Evolutionary conservation across 2,329 filamentous ascomycete species (phyloP).

Genomic region (Raffaelea ambrosiae): DNA sequence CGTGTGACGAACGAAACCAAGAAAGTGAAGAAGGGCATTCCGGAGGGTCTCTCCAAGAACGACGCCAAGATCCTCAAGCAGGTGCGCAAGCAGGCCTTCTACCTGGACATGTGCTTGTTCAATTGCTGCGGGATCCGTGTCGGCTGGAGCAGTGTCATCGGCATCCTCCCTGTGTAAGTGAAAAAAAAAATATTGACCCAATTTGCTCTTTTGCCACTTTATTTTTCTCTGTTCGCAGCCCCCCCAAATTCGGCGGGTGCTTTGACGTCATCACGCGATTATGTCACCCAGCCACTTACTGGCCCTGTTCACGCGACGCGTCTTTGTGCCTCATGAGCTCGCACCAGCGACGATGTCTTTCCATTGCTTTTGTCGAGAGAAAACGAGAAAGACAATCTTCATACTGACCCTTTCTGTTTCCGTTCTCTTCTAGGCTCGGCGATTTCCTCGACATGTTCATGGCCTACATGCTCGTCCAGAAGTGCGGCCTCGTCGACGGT

Average conservation of each 20-base stretch:
- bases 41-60: conserved; percentile 71
- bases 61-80: conserved; percentile 77
- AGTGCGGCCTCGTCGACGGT: conserved; percentile 66
- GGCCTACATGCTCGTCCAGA: conserved; percentile 65
- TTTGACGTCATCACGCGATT: neutral
- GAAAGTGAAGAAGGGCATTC: conserved; percentile 78
- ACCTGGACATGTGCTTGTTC: conserved; percentile 77
- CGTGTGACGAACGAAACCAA: conserved; percentile 63
- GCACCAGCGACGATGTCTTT: too few species aligned
- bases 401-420: neutral
- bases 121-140: conserved; percentile 74
- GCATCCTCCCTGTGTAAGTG: conserved; percentile 69
- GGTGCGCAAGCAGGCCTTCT: conserved; percentile 78
- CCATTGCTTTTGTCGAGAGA: too few species aligned
- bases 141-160: conserved; percentile 84
- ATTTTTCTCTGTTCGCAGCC: neutral
- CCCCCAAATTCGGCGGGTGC: conserved; percentile 4
- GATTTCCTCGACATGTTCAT: conserved; percentile 67
- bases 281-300: neutral
- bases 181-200: too few species aligned
- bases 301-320: neutral
- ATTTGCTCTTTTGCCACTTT: neutral
- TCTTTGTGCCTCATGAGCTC: neutral
- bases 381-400: too few species aligned
- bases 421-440: conserved; percentile 49